These are phyloP conservation scores for Cutaneotrichosporon sp. DNA, from an alignment of 1,284 basidiomycete species.

Conservation along the genomic window DNA sequence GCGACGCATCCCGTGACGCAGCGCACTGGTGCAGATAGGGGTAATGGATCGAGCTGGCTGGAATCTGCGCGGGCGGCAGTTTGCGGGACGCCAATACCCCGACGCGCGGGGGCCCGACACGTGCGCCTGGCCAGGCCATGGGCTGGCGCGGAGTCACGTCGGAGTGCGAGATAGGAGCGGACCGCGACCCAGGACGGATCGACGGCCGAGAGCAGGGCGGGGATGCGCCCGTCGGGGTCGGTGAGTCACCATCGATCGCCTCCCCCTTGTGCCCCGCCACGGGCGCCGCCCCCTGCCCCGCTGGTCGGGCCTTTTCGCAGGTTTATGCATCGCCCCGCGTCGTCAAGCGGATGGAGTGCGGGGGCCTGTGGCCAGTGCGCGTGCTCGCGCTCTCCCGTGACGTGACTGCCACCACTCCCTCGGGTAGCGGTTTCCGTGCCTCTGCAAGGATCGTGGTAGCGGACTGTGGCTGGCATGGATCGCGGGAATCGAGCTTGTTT, in stretches of 20 bases:
- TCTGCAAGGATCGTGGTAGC: not conserved
- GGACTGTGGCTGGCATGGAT: not conserved
- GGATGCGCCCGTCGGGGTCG: not conserved
- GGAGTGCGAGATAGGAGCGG: too few species aligned
- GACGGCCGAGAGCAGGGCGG: too few species aligned
- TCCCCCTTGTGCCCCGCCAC: not conserved
- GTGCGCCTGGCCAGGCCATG: not conserved
- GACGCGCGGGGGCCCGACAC: not conserved
- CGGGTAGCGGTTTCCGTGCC: not conserved
- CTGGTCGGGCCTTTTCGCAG: not conserved
- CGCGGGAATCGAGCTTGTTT: not conserved
- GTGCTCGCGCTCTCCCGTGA: not conserved
- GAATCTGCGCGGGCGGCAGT: not conserved
- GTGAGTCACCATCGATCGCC: not conserved
- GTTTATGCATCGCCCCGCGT: not conserved
- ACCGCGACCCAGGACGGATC: too few species aligned
- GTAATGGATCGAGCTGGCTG: not conserved
- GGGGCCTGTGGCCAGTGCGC: not conserved
- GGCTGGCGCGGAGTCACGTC: too few species aligned
- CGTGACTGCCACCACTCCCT: not conserved
- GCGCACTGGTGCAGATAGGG: not conserved
- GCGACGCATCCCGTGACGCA: not conserved
- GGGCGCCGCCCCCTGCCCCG: too few species aligned
- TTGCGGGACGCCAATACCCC: not conserved
- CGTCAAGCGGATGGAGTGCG: not conserved